Base-by-base conservation (phyloP, 2,329 filamentous ascomycete genomes). In the Sphaerostilbella broomeana region DNA sequence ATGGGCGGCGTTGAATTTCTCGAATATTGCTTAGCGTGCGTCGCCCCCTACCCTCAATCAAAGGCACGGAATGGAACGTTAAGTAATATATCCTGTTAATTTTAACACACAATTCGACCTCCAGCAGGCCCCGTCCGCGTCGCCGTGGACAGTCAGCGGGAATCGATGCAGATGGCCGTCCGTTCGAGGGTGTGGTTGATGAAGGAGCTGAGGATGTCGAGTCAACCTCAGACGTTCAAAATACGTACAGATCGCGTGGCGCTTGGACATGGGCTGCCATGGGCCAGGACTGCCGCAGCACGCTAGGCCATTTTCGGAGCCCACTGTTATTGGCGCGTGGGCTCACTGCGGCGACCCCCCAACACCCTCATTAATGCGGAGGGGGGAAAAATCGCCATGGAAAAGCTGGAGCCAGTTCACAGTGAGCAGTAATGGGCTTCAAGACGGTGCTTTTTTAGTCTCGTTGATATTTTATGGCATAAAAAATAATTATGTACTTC, bases 221-320 rank as follows among this genome's bases (percentile, higher is more conserved):
- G 39, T 38, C 36, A 37, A 41, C 40, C 29, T 30, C 28, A 39
- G 37, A 25, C 35, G 34, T 39, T 40, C 39, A 45, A 45, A 47
- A 47, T 43, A 49, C 42, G 45, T 40, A 34, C 42, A 44, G 45
- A 42, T 47, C 44, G 47, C 47, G 48, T 49, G 45, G 48, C 48
- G 47, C 42, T 45, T 48, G 38, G 8, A 37, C 42, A 38, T n/a
- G 32, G 34, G 16, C 33, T 15, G 35, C 27, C 24, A n/a, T 28
- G 16, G 42, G 25, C 36, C 19, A 35, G 25, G 20, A 37, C 41
- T 44, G 45, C 47, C 43, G 47, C 45, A 15, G 28, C 13, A 9
- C 43, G 40, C 45, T 46, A 47, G 43, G 37, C 43, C 26, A 10
- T 28, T 42, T 31, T 28, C 12, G 43, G 45, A n/a, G 15, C 19